Evolutionary conservation across 192 early-diverging fungal species (phyloP), one percentile per base, ranked within the genome.

Genomic region (Physocladia obscura): DNA sequence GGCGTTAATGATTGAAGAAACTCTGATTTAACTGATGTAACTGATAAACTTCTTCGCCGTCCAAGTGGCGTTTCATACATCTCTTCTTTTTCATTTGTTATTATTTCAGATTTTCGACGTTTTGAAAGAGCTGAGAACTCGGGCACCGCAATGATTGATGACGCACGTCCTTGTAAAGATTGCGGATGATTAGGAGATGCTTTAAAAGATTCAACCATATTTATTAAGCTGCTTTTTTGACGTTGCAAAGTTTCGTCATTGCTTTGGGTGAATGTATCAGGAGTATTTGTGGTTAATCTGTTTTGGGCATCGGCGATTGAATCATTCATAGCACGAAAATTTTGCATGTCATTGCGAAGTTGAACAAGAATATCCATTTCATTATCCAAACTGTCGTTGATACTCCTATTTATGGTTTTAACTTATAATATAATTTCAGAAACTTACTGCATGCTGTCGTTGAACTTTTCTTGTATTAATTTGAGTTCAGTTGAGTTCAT

Each of bases 361-460:
- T 65, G 63, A 6, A 32, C 29, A 30, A 65, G 50, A 0, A 65
- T 19, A 31, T 65, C 63, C 63, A 52, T n/a, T 65, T 65, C 63
- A 31, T 49, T 65, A 4, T 44, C 49, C 11, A 65, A 49, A 39
- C 63, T 65, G 22, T 51, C 49, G n/a, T 65, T 32, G 6, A 63
- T 8, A 4, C 37, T 30, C 17, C 61, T 63, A 29, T 35, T 1
- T 13, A 17, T n/a, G n/a, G n/a, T n/a, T n/a, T n/a, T n/a, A n/a
- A n/a, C n/a, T n/a, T n/a, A n/a, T n/a, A n/a, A n/a, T n/a, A n/a
- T n/a, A n/a, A n/a, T n/a, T n/a, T n/a, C n/a, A n/a, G n/a, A n/a
- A n/a, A n/a, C n/a, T n/a, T 34, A 65, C 63, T 65, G n/a, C 26
- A 65, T 65, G 11, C n/a, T 31, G 11, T n/a, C 29, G 15, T 65